Conservation (phyloP, 169 alveolate genomes). For the Prorocentrum cordatum region DNA sequence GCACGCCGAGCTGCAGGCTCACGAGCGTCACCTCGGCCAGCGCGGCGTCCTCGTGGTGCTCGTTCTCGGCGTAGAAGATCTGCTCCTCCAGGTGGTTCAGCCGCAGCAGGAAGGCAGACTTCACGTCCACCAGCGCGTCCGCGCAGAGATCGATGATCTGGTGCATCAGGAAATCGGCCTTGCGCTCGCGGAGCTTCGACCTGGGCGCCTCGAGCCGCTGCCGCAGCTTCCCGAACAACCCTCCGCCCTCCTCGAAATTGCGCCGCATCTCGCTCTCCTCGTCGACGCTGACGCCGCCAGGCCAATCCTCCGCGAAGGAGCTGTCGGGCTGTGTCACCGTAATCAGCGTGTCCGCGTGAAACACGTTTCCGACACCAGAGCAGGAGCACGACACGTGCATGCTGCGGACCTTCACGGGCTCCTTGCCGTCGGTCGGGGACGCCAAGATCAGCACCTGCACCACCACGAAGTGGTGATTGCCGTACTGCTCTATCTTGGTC, state of each 20-base stretch:
- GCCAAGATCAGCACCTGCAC: neutral
- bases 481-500: neutral
- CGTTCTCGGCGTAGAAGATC: neutral
- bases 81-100: neutral
- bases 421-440: neutral
- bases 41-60: neutral
- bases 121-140: neutral
- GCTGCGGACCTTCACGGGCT: neutral
- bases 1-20: neutral
- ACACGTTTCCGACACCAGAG: neutral
- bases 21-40: neutral
- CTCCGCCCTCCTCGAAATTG: neutral
- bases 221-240: neutral
- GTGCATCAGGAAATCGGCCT: neutral
- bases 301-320: neutral
- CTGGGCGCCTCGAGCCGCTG: neutral
- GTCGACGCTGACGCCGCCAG: neutral
- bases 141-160: neutral
- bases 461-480: neutral
- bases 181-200: neutral
- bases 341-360: neutral
- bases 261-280: neutral
- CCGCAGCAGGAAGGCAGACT: neutral
- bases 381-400: neutral
- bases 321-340: neutral